A percentile compares a stretch with the other conserved stretches of the same genome.
Evolutionary conservation across 805 yeast genomes (phyloP).

Genomic region (Metschnikowia kofuensis): DNA sequence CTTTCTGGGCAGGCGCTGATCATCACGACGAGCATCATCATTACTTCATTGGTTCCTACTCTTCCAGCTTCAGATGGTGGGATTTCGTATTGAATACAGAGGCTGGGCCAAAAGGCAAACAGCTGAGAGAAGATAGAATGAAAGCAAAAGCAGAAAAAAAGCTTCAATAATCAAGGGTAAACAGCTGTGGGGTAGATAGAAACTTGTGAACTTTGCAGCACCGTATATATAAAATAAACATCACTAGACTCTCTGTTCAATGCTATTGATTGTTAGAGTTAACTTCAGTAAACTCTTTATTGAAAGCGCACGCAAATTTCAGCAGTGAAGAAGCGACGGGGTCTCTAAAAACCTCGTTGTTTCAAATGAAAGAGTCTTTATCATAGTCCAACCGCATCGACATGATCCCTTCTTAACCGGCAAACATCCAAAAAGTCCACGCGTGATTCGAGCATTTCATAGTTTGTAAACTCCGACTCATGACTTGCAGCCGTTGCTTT

Average conservation of each 20-base stretch:
- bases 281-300: too few species aligned
- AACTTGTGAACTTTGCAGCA: too few species aligned
- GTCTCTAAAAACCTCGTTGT: not conserved
- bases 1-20: constrained; percentile 98
- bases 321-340: too few species aligned
- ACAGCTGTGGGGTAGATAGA: too few species aligned
- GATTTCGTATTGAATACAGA: constrained; percentile 86
- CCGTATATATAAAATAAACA: too few species aligned
- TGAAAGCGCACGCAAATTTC: too few species aligned
- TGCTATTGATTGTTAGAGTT: too few species aligned
- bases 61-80: constrained; percentile 96
- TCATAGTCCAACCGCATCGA: not conserved
- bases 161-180: constrained; percentile 9
- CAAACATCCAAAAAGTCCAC: constrained; percentile 50
- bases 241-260: too few species aligned
- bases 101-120: constrained; percentile 79
- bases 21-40: constrained; percentile 98
- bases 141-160: constrained; percentile 50
- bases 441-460: constrained; percentile 47
- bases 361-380: constrained; percentile 24
- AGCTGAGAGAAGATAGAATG: constrained; percentile 66
- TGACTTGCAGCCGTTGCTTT: constrained; percentile 50
- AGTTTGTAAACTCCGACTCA: constrained; percentile 45
- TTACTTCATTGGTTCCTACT: constrained; percentile 92
- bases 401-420: constrained; percentile 43